Base-by-base conservation (phyloP, 2,329 filamentous ascomycete species). In the Colletotrichum sp. region DNA sequence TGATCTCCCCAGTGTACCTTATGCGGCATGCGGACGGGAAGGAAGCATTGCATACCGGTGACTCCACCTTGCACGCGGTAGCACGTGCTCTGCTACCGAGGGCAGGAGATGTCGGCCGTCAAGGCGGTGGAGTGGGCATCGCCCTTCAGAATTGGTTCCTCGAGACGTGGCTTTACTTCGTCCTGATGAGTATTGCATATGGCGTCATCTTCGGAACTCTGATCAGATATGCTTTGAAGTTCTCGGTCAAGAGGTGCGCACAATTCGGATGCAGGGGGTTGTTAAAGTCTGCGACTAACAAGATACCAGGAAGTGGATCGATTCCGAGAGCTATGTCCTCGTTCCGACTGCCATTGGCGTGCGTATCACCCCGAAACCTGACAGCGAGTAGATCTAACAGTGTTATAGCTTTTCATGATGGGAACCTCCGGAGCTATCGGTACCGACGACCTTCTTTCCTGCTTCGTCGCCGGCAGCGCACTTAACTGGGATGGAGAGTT, bases 401-500 rank as follows among this genome's bases (percentile, higher is more conserved):
- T 6, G 9, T n/a, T 16, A 12, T n/a, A 89, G 87, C 84, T 93
- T 12, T 92, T 92, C 79, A 84, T 91, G 44, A 85, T 92, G 30
- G 90, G 91, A 4, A 89, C 90, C 1, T 90, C 89, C 72, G 91
- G 91, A 30, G 85, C 87, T 26, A 85, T 92, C 18, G 91, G 91
- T 15, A 90, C 89, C 0, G 90, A 92, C 71, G 91, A 93, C 76
- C 87, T 92, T 0, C 85, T 93, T 5, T 90, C 91, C 5, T 93
- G 90, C 80, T 92, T 92, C 73, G 86, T 90, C 4, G 91, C 92
- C 1, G 92, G 91, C 8, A 89, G 87, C 79, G 87, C 87, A 15
- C 83, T 93, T 62, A 93, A 92, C 81, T 93, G 91, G 92, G 89
- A 92, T 71, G 91, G 91, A 5, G 80, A 87, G n/a, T 93, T 90